These are phyloP conservation scores for Colletotrichum lentis DNA, from an alignment of 2,329 filamentous ascomycete genomes.

Conservation along the genomic window DNA sequence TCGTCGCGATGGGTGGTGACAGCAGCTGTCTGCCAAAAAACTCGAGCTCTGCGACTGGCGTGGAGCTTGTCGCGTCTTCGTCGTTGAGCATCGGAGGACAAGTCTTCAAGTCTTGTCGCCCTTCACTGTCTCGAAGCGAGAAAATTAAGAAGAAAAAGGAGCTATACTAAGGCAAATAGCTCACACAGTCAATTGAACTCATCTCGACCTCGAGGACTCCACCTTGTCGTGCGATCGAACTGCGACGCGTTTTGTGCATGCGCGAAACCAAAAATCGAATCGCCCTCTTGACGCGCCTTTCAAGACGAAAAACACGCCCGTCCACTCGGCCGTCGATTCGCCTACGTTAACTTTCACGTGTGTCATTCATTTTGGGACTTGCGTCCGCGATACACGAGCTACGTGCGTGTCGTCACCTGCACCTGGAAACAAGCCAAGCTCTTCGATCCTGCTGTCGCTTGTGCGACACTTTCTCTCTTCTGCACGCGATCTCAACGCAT, in stretches of 20 bases:
- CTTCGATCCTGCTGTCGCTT: neutral
- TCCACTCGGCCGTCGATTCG: neutral
- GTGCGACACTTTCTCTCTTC: neutral
- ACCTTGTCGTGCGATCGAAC: constrained; percentile 16
- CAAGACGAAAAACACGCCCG: neutral
- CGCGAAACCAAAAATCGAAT: constrained; percentile 18
- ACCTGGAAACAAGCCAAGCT: neutral
- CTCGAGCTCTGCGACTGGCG: neutral
- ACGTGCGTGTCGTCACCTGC: neutral
- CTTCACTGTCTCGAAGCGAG: neutral
- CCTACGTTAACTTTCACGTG: neutral
- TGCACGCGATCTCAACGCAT: neutral
- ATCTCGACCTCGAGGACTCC: constrained; percentile 23
- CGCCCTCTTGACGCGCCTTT: neutral
- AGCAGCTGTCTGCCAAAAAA: neutral
- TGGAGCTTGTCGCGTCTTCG: constrained; percentile 17
- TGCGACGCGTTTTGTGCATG: constrained; percentile 32
- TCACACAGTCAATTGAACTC: constrained; percentile 25
- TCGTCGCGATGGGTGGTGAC: constrained; percentile 6
- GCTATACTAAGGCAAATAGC: constrained; percentile 29
- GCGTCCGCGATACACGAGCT: neutral
- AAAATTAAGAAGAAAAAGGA: neutral
- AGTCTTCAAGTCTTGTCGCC: neutral
- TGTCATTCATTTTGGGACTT: neutral
- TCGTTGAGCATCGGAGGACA: neutral